Evolutionary conservation across 345 rosid genomes (phyloP), one percentile per base, ranked within the genome.

Genomic region (Schrenkiella parvula): DNA sequence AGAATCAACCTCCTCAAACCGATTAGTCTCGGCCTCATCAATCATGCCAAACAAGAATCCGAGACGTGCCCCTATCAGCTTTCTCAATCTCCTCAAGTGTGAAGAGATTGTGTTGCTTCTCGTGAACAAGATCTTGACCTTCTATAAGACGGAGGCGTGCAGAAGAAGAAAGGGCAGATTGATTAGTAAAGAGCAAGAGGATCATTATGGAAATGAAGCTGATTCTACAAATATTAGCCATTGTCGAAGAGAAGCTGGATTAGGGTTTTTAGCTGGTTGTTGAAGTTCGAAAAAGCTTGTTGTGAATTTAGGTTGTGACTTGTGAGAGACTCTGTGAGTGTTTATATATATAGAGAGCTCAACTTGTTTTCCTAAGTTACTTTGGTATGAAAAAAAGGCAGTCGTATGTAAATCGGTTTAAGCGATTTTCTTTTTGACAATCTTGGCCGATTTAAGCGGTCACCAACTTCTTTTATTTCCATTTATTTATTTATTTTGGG

Each of bases 201-300:
- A 68, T 4, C 35, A 68, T 32, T 23, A 43, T 42, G 64, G 42
- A 8, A 64, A 68, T 41, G 53, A 68, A 41, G 72, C 42, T 54
- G 22, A 41, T 68, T 32, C 44, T 68, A 15, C 46, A 32, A 43
- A 12, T 68, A 15, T 43, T 69, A 2, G 31, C 46, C 56, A 57
- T 69, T 32, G 73, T 56, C 4, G 37, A 69, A 69, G 44, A 57
- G 44, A 68, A 68, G 26, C 21, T 25, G 8, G 35, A 25, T 8
- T 22, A 22, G 10, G 2, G 31, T 21, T 38, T 39, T 68, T 17
- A 9, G 53, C 6, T 25, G 6, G 61, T 38, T 51, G 29, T 34
- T 23, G 2, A 39, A 37, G 58, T 35, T 35, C 0, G 47, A 35
- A 35, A 51, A 50, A n/a, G 25, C 58, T 65, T 50, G 10, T 35